Base-by-base conservation (phyloP, 331 rosid genomes). In the Acacia pycnantha region DNA sequence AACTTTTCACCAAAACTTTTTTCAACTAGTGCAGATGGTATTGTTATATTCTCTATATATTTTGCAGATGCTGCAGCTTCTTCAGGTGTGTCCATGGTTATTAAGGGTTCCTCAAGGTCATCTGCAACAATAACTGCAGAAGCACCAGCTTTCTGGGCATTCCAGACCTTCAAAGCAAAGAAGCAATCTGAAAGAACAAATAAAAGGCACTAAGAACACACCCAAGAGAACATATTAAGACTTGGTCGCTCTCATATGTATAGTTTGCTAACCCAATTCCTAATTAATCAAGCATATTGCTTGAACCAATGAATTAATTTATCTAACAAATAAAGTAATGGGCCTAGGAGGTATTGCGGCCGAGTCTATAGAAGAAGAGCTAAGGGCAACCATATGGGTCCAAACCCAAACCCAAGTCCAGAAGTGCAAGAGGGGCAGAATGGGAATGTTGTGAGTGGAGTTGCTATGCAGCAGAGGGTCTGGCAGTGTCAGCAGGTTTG, bases 61-160 rank as follows among this genome's bases (percentile, higher is more conserved):
- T 91, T 90, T 50, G 92, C 90, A 6, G 92, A 77, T 29, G 91
- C 86, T 44, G 86, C 86, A 81, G 91, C 97, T 78, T 88, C 97
- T 86, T 85, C 92, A 18, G 97, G 97, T 10, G 97, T 80, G 83
- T 94, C 98, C 98, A 94, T 94, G 22, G 97, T 94, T 70, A 94
- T 94, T 47, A 94, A 85, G 64, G 88, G 73, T 88, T 94, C 98
- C 79, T 92, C 98, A 54, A 91, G 46, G 81, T 89, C 77, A 88
- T 92, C 97, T 50, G 98, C 97, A 22, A 94, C 96, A 74, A 94
- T 93, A 85, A 94, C 97, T 6, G 98, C 98, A 86, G 97, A 92
- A 74, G 97, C 97, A 51, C 96, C 96, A 29, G 94, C 96, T 68
- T 87, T 90, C 88, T 91, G 96, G 79, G 96, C 96, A 82, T 91